Base-by-base conservation (phyloP, 2,329 filamentous ascomycete genomes). In the Hypoxylon sp. region DNA sequence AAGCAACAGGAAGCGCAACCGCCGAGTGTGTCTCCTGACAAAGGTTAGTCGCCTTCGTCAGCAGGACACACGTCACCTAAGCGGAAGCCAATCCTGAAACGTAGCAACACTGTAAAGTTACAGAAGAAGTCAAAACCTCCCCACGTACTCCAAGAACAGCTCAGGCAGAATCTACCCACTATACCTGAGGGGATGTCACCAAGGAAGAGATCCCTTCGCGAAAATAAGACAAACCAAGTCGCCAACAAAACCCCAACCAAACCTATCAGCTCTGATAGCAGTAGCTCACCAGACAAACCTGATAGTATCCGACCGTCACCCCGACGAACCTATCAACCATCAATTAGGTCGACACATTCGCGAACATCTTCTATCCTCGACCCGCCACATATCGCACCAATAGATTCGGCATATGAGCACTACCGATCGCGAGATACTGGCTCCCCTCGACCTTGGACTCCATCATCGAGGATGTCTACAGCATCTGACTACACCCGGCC, bases 401-500 rank as follows among this genome's bases (percentile, higher is more conserved):
- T 88, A 36, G 90, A 92, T 70, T 84, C 86, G 1, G 86, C 89
- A 4, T 93, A 91, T 74, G 77, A 85, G 9, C 84, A 86, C 14
- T 91, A 87, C 70, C 83, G 84, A 36, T 81, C 82, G 41, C 79
- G 82, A 60, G 83, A 82, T 49, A 77, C 79, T 14, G 73, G 78
- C 13, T 89, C 89, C 5, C 87, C 86, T 0, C 82, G 88, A 61
- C 83, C 87, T 1, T 91, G 88, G 86, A 85, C 86, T 1, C 87
- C 88, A 0, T 84, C 84, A 13, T 84, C 85, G 14, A 81, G 82
- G 65, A 76, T 79, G 58, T 82, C 82, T 21, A 74, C 72, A 0
- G 83, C 84, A 2, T 82, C 82, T 32, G 92, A 94, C 67, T 93
- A 92, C 79, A 80, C 86, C 28, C 87, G 92, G 56, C 91, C 92